Evolutionary conservation across 2,329 filamentous ascomycete species (phyloP), one percentile per base, ranked within the genome.

Genomic region (Alternaria rosae): DNA sequence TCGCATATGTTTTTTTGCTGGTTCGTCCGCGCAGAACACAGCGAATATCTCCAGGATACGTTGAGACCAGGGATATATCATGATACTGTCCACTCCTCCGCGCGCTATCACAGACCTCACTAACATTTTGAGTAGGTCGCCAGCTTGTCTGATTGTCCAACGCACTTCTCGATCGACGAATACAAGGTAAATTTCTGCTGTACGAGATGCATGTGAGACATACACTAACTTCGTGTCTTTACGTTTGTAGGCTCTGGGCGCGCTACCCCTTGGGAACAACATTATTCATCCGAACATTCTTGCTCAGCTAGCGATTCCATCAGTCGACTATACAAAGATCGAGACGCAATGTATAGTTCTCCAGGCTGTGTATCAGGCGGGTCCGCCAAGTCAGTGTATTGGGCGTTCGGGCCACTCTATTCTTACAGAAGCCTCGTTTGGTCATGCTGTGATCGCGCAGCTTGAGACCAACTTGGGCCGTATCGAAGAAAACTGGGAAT

Each of bases 281-380:
- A 73, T 88, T 9, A 28, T 52, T 3, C 54, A 55, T 11, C 32
- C 45, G 9, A 64, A 61, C 35, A 52, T 64, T 1, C 35, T 66
- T n/a, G 50, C 53, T 10, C 58, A 66, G 12, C 20, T 66, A 2
- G 64, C 64, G 88, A 83, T 70, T 82, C 84, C 63, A 15, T 21
- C 45, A 1, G 23, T 66, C 15, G 63, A 61, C 26, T 57, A 87
- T 35, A 84, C 82, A 11, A 83, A 84, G 43, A 60, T 76, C 0
- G 84, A 87, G 43, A 84, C 85, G 0, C 75, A 76, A 6, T 64
- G 83, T 2, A 69, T 88, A 0, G 54, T 89, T 1, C 68, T 82
- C 3, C 87, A 90, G 62, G 77, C 81, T 0, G 77, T 82, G 10
- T 79, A 82, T 62, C 83, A 88, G 72, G 79, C 79, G 3, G 85